Base-by-base conservation (phyloP, 192 early-diverging fungal species). In the Entomortierella parvispora region DNA sequence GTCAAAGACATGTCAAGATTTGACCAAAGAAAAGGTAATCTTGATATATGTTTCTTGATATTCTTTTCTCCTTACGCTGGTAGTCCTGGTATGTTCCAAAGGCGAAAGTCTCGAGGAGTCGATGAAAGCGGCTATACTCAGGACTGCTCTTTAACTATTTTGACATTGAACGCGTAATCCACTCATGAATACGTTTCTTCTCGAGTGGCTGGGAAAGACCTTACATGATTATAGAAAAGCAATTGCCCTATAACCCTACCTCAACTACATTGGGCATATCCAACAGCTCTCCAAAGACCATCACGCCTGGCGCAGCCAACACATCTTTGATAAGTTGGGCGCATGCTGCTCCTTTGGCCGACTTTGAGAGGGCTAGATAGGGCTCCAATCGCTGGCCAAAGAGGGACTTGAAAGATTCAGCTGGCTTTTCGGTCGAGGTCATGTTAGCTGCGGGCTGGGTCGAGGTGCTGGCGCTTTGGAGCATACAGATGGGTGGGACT, bases 21-120 rank as follows among this genome's bases (percentile, higher is more conserved):
- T 22, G 6, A 20, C 46, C 26, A 65, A 50, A 12, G n/a, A 33
- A 34, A 11, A 17, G 32, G 14, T 6, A 8, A 18, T 18, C 26
- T 46, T 57, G 20, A 23, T 64, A 25, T 23, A 8, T 4, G 12
- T 52, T 17, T 52, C 12, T 14, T 17, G 25, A 15, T 23, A 12
- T 40, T 40, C 12, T 2, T 2, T 22, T 43, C 9, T 2, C 51
- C 57, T 32, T 81, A 92, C 93, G 85, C 83, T 86, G 82, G 63
- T 93, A 96, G 63, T 94, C 93, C 49, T 69, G 70, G 60, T 85
- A 95, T 7, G 91, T 94, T 32, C 93, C 93, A 77, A 88, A 96
- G n/a, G 93, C 87, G 82, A 95, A 96, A 18, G 94, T 64, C 46
- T 87, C 58, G 43, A 96, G 82, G 18, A 94, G 63, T n/a, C 72